Percentiles rank a stretch among this genome's conserved stretches.
Conservation (phyloP, 495 filamentous ascomycete species). For the Daldinia vernicosa region DNA sequence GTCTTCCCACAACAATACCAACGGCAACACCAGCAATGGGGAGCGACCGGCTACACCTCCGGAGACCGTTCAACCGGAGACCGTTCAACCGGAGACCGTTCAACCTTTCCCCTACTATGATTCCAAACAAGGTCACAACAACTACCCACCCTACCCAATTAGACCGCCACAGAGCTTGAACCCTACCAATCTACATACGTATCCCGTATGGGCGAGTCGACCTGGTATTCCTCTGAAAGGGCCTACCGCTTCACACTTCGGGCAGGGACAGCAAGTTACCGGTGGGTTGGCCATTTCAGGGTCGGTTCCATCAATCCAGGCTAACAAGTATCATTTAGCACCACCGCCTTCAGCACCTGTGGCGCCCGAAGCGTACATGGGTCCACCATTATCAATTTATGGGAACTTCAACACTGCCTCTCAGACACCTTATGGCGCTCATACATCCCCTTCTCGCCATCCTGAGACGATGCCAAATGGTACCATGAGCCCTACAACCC, state of each 20-base stretch:
- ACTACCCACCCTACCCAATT: neutral
- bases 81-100: neutral
- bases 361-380: neutral
- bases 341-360: neutral
- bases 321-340: conserved; percentile 1
- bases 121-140: neutral
- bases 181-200: neutral
- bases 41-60: neutral
- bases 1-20: neutral
- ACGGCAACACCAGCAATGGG: neutral
- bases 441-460: neutral
- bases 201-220: neutral
- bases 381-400: neutral
- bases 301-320: neutral
- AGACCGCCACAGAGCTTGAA: neutral
- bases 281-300: neutral
- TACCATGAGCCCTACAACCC: neutral
- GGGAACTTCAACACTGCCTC: neutral
- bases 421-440: neutral
- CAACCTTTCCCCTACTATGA: neutral
- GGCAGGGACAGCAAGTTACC: neutral
- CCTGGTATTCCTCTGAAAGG: neutral
- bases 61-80: neutral
- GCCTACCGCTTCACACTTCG: neutral
- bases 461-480: neutral